Conservation (phyloP, 2,329 filamentous ascomycete species). For the Fusarium setosum region DNA sequence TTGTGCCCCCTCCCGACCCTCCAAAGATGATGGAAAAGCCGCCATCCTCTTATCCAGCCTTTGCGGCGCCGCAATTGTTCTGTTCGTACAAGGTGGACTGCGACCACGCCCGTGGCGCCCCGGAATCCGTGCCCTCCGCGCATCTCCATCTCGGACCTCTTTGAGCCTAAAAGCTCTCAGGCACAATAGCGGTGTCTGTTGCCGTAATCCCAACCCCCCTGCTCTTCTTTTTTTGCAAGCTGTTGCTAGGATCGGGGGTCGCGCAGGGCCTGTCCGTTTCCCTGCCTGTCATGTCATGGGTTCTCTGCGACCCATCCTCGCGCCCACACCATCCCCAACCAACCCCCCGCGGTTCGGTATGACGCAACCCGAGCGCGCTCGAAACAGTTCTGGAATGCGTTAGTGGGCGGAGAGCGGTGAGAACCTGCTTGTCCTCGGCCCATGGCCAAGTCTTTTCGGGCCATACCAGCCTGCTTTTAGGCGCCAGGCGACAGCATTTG, state of each 20-base stretch:
- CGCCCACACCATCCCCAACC: constrained; percentile 32
- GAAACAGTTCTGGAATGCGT: constrained; percentile 36
- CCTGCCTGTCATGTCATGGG: constrained; percentile 39
- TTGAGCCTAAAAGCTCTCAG: constrained; percentile 38
- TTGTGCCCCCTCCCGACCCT: neutral
- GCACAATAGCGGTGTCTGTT: constrained; percentile 39
- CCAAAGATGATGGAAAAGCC: constrained; percentile 7
- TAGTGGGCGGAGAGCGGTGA: constrained; percentile 33
- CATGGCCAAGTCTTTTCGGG: constrained; percentile 27
- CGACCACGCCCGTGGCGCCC: constrained; percentile 24
- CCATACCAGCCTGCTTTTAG: constrained; percentile 33
- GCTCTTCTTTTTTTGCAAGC: constrained; percentile 31
- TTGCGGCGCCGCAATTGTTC: constrained; percentile 31
- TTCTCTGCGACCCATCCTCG: constrained; percentile 35
- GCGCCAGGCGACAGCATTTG: constrained; percentile 22
- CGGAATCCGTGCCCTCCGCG: constrained; percentile 34
- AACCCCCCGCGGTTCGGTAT: constrained; percentile 34
- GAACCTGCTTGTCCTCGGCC: constrained; percentile 25
- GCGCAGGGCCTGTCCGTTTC: constrained; percentile 28
- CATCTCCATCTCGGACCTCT: constrained; percentile 33
- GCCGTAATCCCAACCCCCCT: constrained; percentile 31
- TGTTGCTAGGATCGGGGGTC: constrained; percentile 28
- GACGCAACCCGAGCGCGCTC: constrained; percentile 39
- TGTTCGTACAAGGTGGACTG: constrained; percentile 21
- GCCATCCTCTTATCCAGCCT: constrained; percentile 4